Evolutionary conservation across 257 asterid species (phyloP).

Genomic region (Rehmannia glutinosa): DNA sequence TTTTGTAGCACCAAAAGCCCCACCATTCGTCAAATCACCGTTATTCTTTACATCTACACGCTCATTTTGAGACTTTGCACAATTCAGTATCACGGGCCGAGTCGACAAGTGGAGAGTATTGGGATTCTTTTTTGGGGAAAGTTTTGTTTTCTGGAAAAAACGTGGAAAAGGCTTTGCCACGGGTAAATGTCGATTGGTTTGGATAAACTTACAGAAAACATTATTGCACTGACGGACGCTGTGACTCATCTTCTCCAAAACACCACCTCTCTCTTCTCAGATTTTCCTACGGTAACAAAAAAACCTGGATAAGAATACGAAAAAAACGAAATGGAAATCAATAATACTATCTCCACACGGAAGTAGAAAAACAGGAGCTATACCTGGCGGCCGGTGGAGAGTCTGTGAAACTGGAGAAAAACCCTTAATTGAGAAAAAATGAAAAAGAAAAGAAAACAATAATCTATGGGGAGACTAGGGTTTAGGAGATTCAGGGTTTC

Average conservation of each 20-base stretch:
- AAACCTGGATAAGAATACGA: neutral
- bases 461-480: too few relatives aligned
- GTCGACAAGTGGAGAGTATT: constrained; percentile 24
- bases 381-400: constrained; percentile 10
- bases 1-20: constrained; percentile 18
- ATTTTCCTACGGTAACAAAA: neutral
- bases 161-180: constrained; percentile 33
- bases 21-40: constrained; percentile 23
- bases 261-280: neutral
- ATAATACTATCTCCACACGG: neutral
- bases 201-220: constrained; percentile 32
- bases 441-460: too few relatives aligned
- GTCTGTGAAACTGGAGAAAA: too few relatives aligned
- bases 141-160: constrained; percentile 19
- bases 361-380: neutral
- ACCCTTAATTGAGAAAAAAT: too few relatives aligned
- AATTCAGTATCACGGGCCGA: constrained; percentile 30
- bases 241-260: constrained; percentile 34
- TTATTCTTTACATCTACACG: constrained; percentile 21
- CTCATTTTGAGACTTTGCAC: constrained; percentile 30
- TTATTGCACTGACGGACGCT: constrained; percentile 35
- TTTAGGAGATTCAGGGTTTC: too few relatives aligned
- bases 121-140: constrained; percentile 5
- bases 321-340: neutral
- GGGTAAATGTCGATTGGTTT: constrained; percentile 29